These are phyloP conservation scores for Vaccinium macrocarpon DNA, from an alignment of 148 eudicot species.

Conservation along the genomic window DNA sequence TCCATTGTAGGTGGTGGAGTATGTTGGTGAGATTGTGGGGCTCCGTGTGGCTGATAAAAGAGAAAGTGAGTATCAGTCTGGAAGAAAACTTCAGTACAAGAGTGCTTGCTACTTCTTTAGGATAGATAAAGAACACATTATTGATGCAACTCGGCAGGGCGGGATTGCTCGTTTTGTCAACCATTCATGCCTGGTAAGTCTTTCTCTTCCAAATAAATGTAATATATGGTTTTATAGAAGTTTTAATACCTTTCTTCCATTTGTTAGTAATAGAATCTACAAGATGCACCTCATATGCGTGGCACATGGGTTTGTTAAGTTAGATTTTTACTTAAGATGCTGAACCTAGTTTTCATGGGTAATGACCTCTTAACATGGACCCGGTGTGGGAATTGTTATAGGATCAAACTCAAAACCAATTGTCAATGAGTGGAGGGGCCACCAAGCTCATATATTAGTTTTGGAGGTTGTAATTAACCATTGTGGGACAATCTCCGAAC, in stretches of 20 bases:
- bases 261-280: background rate
- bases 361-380: slow-evolving; percentile 1
- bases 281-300: background rate
- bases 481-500: too few species aligned
- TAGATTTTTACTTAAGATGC: background rate
- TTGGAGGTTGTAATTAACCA: too few species aligned
- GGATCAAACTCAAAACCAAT: too few species aligned
- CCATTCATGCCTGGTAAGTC: slow-evolving; percentile 71
- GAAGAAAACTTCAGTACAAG: slow-evolving; percentile 61
- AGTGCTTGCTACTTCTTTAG: slow-evolving; percentile 81
- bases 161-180: slow-evolving; percentile 86
- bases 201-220: slow-evolving; percentile 7
- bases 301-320: background rate
- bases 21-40: slow-evolving; percentile 78
- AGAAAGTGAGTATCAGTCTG: slow-evolving; percentile 62
- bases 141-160: slow-evolving; percentile 79
- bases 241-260: background rate
- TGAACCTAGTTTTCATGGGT: background rate
- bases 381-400: background rate
- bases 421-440: too few species aligned
- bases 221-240: background rate
- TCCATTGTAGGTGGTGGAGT: slow-evolving; percentile 63
- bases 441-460: too few species aligned
- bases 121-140: slow-evolving; percentile 75
- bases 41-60: slow-evolving; percentile 78